These are phyloP conservation scores for Candida morakotiae DNA, from an alignment of 805 yeast species.

Conservation along the genomic window DNA sequence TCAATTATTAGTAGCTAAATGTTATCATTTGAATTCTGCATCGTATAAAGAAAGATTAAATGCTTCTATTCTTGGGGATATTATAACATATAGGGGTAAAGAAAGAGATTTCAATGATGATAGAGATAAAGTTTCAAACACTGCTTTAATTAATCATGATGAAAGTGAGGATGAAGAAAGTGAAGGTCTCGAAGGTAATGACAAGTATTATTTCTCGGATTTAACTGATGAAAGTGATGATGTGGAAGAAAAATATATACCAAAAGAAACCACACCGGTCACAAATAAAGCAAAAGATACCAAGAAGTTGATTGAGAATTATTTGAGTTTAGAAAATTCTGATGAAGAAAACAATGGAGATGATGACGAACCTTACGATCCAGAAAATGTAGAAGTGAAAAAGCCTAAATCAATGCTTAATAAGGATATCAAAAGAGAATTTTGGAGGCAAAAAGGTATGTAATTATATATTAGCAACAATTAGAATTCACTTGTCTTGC, in stretches of 20 bases:
- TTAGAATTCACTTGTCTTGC: slow-evolving; percentile 7
- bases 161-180: slow-evolving; percentile 20
- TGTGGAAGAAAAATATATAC: slow-evolving; percentile 4
- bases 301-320: slow-evolving; percentile 15
- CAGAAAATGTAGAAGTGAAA: slow-evolving; percentile 8
- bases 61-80: slow-evolving; percentile 73
- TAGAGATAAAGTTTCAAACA: slow-evolving; percentile 56
- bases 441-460: slow-evolving; percentile 40
- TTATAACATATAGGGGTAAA: slow-evolving; percentile 70
- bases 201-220: slow-evolving; percentile 41
- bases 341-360: slow-evolving; percentile 10
- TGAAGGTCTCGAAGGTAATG: slow-evolving; percentile 34
- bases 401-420: slow-evolving; percentile 20
- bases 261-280: slow-evolving; percentile 8
- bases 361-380: slow-evolving; percentile 12
- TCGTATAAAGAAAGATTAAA: slow-evolving; percentile 66
- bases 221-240: slow-evolving; percentile 37
- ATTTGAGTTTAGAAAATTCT: slow-evolving; percentile 17
- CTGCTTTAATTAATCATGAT: slow-evolving; percentile 43
- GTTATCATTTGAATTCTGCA: slow-evolving; percentile 67
- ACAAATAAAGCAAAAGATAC: slow-evolving; percentile 11
- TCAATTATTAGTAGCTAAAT: slow-evolving; percentile 67
- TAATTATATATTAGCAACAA: slow-evolving; percentile 9
- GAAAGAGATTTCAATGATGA: slow-evolving; percentile 77
- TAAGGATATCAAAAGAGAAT: slow-evolving; percentile 33